Conservation (phyloP, 1,139 yeast species). For the Diutina ranongensis region DNA sequence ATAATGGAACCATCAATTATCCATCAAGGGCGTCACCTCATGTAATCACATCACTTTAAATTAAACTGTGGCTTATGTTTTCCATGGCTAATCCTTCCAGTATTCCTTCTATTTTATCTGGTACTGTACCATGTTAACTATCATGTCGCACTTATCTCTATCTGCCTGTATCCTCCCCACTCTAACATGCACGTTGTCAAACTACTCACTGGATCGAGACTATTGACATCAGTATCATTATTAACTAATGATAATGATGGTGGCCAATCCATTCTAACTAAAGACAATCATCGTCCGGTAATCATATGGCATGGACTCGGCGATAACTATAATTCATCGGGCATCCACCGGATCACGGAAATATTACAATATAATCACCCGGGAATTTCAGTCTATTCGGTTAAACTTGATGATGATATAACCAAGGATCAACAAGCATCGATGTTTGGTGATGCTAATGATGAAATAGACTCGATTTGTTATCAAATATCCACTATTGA, state of each 20-base stretch:
- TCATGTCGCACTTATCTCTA: too few species aligned
- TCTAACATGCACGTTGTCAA: too few species aligned
- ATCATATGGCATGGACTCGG: conserved; percentile 85
- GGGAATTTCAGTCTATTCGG: conserved; percentile 39
- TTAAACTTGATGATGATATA: conserved; percentile 39
- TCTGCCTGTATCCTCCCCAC: too few species aligned
- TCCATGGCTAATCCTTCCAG: too few species aligned
- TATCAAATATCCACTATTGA: conserved; percentile 26
- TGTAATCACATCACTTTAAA: too few species aligned
- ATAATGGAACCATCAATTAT: too few species aligned
- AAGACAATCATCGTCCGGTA: conserved; percentile 13
- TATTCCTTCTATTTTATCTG: too few species aligned
- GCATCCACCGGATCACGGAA: conserved; percentile 38
- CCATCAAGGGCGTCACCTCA: too few species aligned
- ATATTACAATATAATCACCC: conserved; percentile 37
- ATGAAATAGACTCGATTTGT: conserved; percentile 26
- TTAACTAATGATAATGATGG: too few species aligned
- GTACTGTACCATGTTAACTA: too few species aligned
- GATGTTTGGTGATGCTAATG: conserved; percentile 49
- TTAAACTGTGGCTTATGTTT: too few species aligned
- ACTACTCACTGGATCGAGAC: background rate
- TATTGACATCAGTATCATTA: background rate
- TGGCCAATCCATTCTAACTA: background rate
- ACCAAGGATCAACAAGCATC: conserved; percentile 42
- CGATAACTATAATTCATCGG: conserved; percentile 55